Evolutionary conservation across 805 yeast genomes (phyloP).

Genomic region (Yarrowia sp.): DNA sequence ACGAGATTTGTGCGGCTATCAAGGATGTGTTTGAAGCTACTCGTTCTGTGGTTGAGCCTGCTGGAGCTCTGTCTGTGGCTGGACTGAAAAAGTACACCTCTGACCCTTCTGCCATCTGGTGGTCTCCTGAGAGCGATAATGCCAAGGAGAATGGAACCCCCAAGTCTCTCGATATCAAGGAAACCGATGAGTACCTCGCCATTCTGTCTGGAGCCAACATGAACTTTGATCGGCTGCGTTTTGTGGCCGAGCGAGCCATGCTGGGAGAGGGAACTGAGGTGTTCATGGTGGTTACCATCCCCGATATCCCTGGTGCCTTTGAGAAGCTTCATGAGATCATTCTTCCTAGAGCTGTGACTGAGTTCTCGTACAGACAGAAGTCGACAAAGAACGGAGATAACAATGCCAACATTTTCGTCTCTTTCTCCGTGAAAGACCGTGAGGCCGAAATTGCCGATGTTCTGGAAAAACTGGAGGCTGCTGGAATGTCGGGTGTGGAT

Average conservation of each 20-base stretch:
- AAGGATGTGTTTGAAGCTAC: conserved; percentile 97
- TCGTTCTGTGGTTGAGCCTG: conserved; percentile 91
- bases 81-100: conserved; percentile 86
- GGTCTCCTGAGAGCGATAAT: background rate
- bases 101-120: conserved; percentile 41
- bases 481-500: conserved; percentile 79
- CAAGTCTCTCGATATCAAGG: background rate
- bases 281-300: conserved; percentile 86
- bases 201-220: conserved; percentile 95
- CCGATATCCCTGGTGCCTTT: conserved; percentile 93
- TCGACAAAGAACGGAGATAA: conserved; percentile 48
- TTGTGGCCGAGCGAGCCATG: conserved; percentile 96
- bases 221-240: conserved; percentile 95
- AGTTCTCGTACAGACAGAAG: conserved; percentile 85
- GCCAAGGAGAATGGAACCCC: conserved; percentile 1
- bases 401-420: conserved; percentile 81
- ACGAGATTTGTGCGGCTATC: conserved; percentile 95
- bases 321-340: conserved; percentile 74
- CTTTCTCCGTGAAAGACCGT: conserved; percentile 80
- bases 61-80: conserved; percentile 96
- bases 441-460: conserved; percentile 74
- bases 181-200: conserved; percentile 65
- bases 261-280: conserved; percentile 99
- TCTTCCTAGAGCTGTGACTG: conserved; percentile 90
- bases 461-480: conserved; percentile 60